Base-by-base conservation (phyloP, 768 basidiomycete genomes). In the Kwoniella mangroviensis region DNA sequence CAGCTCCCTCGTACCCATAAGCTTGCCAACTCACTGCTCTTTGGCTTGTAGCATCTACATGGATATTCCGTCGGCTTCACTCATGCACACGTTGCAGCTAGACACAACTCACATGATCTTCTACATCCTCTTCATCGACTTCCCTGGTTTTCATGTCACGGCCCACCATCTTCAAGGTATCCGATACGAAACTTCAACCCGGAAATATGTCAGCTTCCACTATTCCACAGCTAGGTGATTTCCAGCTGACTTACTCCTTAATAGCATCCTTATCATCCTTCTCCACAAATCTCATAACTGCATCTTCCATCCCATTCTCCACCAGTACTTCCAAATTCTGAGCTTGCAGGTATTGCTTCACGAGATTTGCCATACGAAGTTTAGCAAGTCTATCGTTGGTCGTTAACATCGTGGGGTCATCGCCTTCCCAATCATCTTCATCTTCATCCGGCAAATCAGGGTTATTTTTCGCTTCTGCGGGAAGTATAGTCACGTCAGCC, bases 211-310 rank as follows among this genome's bases (percentile, higher is more conserved):
- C 34, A 65, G 64, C 64, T 24, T 17, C 15, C 24, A 17, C 52
- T 15, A 13, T 21, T n/a, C 7, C 42, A 21, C 15, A 17, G 54
- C 42, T 24, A 21, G 53, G n/a, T 3, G 22, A 55, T 55, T 11
- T 55, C 54, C 15, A 19, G 11, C 28, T 13, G 4, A 87, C 91
- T 73, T 73, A 94, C 94, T 85, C 87, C 73, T 90, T 88, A 79
- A 99, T 96, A 10, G 96, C 93, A 85, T 94, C 92, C 34, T 88
- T 89, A 82, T 97, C 94, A 78, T 98, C 96, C 86, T 99, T 99
- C 83, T 98, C 95, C 69, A 99, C 95, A 84, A 92, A 98, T 83
- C 90, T 87, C 85, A 92, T 90, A 63, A 99, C 94, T 6, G 97
- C 97, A 80, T 94, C 92, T 51, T 90, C 90, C 91, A 99, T 92